Evolutionary conservation across 805 yeast genomes (phyloP), one percentile per base, ranked within the genome.

Genomic region (Candida piceae): DNA sequence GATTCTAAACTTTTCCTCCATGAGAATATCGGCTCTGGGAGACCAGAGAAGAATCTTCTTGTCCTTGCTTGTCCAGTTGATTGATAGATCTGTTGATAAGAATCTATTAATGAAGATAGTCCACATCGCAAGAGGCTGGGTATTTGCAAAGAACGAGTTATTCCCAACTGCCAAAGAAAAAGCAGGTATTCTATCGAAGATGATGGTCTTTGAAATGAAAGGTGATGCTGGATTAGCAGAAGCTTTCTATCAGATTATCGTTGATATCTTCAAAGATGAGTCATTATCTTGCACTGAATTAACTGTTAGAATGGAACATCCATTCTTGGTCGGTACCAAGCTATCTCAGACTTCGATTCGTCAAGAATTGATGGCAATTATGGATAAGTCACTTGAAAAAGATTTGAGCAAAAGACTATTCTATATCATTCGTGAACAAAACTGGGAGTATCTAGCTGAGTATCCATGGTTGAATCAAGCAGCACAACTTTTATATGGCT

Each of bases 111-210:
- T 75, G 42, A 82, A 80, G 52, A 84, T 93, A 31, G 77, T 90
- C 18, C 70, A 71, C 20, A 79, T 88, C 45, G 90, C 89, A 1
- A 76, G 89, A 51, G 72, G 73, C 12, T 93, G 99, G 98, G 90
- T 89, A 0, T 88, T 94, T 54, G 76, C 86, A 2, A 76, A 80
- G 39, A 68, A 77, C 4, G 96, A 86, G 46, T 69, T 86, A 16
- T 88, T 88, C 67, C 99, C 99, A 3, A 86, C 97, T 0, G 78
- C 84, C 3, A 94, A 93, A 56, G 99, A 93, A 53, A 93, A 93
- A 57, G 96, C 97, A 1, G 97, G 95, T 0, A 81, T 93, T 28
- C 66, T 93, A 39, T 75, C 89, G 11, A 93, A 93, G 61, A 88
- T 94, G 96, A 76, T 90, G 74, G 84, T 85, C 1, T 89, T 87